A percentile compares a stretch with the other conserved stretches of the same genome.
Conservation (phyloP, 176 grass and related monocot genomes). For the Dactylis glomerata region DNA sequence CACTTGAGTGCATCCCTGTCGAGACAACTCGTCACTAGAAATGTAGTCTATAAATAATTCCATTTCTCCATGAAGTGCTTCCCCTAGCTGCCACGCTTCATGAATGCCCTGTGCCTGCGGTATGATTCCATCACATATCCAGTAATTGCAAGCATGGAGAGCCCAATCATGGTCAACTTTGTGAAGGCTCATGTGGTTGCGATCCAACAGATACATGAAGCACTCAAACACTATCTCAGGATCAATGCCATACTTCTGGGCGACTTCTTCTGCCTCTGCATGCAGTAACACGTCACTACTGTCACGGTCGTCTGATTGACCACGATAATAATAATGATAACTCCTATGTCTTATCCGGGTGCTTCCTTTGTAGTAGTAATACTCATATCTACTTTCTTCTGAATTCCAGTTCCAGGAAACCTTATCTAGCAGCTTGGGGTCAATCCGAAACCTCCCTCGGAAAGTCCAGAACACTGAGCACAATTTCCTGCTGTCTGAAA, state of each 20-base stretch:
- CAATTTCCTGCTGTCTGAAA: no score
- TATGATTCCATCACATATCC: slow-evolving; percentile 1
- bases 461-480: neutral
- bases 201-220: neutral
- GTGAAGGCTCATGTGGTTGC: neutral
- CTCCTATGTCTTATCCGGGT: no score
- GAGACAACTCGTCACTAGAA: neutral
- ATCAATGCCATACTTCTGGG: neutral
- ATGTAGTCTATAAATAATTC: neutral
- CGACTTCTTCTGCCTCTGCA: neutral
- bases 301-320: neutral
- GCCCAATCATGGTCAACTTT: neutral
- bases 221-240: neutral
- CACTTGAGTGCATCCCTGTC: neutral
- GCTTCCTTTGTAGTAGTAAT: no score
- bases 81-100: neutral
- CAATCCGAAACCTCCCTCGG: neutral
- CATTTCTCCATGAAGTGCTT: neutral
- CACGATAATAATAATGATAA: neutral
- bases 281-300: neutral
- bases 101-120: neutral
- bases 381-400: no score
- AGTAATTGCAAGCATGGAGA: neutral
- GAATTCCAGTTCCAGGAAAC: no score
- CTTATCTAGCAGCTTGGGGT: neutral